Evolutionary conservation across 2,329 filamentous ascomycete genomes (phyloP), one percentile per base, ranked within the genome.

Genomic region (Rasamsonia emersonii): DNA sequence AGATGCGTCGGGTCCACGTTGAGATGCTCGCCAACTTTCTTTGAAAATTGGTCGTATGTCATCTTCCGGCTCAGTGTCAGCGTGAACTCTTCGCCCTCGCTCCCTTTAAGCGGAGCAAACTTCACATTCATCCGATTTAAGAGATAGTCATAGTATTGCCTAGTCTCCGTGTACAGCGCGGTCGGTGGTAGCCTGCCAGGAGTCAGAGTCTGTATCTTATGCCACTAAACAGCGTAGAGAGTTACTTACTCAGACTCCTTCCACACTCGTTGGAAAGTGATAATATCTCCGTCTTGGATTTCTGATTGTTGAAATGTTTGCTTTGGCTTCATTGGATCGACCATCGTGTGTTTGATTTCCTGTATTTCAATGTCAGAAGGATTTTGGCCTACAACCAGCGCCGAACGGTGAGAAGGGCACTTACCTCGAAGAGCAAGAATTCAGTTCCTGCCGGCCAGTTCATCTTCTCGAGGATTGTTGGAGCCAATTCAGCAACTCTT

Each of bases 291-390:
- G 49, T 98, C 89, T 54, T 96, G 89, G 15, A 98, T 82, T 56
- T 98, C 93, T 2, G 91, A 91, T 38, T 84, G 79, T 44, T 86
- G 83, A 38, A 98, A 71, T 0, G 86, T 86, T 51, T 86, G 78
- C 63, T 94, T 96, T 0, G 80, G 74, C 61, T 95, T 96, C 67
- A 98, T 81, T 5, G 75, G 72, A 53, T 98, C 93, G 44, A 98
- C 94, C 88, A 96, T 96, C 38, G 78, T 84, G 31, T 88, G 86
- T 62, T 96, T 98, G 62, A 98, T 96, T 65, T 98, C 91, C 71
- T 41, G 9, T 75, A 37, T 16, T 29, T 10, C 19, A 7, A 28
- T 10, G 19, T 19, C 26, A 16, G 30, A 21, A 13, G 20, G 21
- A 29, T 9, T 44, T 45, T 38, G 28, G 27, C n/a, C 18, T 30